These are phyloP conservation scores for Debaryomyces sp. DNA, from an alignment of 1,139 yeast genomes.

Conservation along the genomic window DNA sequence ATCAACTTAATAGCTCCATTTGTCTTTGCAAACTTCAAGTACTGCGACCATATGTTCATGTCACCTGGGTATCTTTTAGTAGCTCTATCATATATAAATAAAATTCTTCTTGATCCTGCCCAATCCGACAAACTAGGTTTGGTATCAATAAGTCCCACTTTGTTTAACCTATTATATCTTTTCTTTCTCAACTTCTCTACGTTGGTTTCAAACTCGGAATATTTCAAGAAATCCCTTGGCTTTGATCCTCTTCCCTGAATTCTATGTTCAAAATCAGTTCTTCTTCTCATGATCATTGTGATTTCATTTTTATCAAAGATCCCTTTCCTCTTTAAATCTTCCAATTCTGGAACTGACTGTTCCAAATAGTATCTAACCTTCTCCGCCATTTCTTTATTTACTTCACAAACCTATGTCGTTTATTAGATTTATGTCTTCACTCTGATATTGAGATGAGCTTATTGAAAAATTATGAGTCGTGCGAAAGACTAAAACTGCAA, in stretches of 20 bases:
- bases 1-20: conserved; percentile 77
- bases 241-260: conserved; percentile 82
- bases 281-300: conserved; percentile 82
- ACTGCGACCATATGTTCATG: conserved; percentile 74
- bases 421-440: not conserved
- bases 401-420: not conserved
- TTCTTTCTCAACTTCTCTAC: conserved; percentile 78
- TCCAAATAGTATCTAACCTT: conserved; percentile 77
- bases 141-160: conserved; percentile 51
- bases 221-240: conserved; percentile 75
- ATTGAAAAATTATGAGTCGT: conserved; percentile 11
- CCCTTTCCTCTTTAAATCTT: conserved; percentile 81
- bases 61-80: conserved; percentile 80
- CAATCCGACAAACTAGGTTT: conserved; percentile 77
- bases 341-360: conserved; percentile 89
- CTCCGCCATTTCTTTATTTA: conserved; percentile 55
- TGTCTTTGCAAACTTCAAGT: conserved; percentile 71
- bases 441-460: conserved; percentile 16
- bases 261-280: conserved; percentile 95
- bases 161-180: conserved; percentile 64
- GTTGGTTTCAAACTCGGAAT: conserved; percentile 79
- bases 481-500: not conserved
- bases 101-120: conserved; percentile 82
- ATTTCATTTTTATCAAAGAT: conserved; percentile 81
- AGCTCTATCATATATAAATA: conserved; percentile 84